Base-by-base conservation (phyloP, 202 grass and related monocot species). In the Zizania palustris region DNA sequence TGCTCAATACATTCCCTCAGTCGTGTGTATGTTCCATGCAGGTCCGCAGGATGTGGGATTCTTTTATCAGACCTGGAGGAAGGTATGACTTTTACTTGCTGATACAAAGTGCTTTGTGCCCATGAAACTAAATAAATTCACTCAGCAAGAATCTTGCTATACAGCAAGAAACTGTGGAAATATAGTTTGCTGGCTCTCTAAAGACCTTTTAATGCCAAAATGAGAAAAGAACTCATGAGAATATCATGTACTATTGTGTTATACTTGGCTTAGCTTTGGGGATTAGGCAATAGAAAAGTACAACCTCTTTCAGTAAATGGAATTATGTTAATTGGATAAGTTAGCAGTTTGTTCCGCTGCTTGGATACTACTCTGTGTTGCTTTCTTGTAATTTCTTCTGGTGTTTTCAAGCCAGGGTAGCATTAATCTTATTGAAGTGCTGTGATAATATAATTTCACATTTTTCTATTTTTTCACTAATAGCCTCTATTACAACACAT, bases 31-130 rank as follows among this genome's bases (percentile, higher is more conserved):
- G 6, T 91, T 74, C 59, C 13, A 39, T 90, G 15, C 83, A 98
- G 95, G 95, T 98, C 72, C 86, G 95, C 72, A 80, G 91, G 84
- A 90, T 83, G 77, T 98, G 95, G 95, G 95, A 98, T 92, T 90
- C 91, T 85, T 98, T 86, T 53, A 84, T 95, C 45, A 85, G 89
- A 87, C 85, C 89, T 77, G 85, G 87, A 92, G 95, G 91, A 84
- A 92, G 95, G 95, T 98, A 77, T 76, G 51, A 12, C 58, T 60
- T 81, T 64, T 79, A 57, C 7, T 38, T 49, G 14, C 38, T 0
- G 4, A 77, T 19, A 11, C 11, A 61, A 13, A 7, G 40, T 77
- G 55, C 40, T 42, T 74, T 42, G 4, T 56, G 35, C 37, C 67
- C 46, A 9, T 35, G 20, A 56, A 42, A 18, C 56, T 59, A 69